These are phyloP conservation scores for Nothophoma quercina DNA, from an alignment of 2,329 filamentous ascomycete species.

Conservation along the genomic window DNA sequence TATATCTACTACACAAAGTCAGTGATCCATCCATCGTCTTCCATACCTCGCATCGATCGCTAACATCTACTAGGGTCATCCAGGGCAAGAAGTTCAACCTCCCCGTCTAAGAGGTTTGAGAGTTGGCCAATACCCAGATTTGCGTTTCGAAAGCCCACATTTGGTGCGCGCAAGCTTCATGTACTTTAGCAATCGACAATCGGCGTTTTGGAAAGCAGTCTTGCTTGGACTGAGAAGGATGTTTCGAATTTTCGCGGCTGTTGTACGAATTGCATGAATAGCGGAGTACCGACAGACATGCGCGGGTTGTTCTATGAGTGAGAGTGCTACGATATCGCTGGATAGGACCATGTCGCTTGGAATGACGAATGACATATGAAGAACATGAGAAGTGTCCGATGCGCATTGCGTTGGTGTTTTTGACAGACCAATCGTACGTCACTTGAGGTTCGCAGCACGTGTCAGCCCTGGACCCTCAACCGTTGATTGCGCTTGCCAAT, in stretches of 20 bases:
- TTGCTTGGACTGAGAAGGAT: not conserved
- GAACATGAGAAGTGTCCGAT: not conserved
- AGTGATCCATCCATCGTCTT: constrained; percentile 38
- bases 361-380: constrained; percentile 1
- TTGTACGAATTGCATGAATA: constrained; percentile 14
- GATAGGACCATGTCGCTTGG: constrained; percentile 4
- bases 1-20: constrained; percentile 99
- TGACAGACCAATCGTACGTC: constrained; percentile 5
- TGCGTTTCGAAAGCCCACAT: constrained; percentile 7
- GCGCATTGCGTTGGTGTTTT: not conserved
- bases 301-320: not conserved
- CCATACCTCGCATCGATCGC: not conserved
- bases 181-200: constrained; percentile 18
- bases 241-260: not conserved
- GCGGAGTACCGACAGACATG: constrained; percentile 1
- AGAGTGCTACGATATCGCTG: not conserved
- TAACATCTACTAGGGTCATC: constrained; percentile 52
- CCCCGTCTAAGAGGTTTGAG: constrained; percentile 52
- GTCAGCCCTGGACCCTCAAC: constrained; percentile 8
- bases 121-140: not conserved
- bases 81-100: constrained; percentile 64
- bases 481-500: constrained; percentile 4
- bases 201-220: constrained; percentile 13
- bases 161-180: constrained; percentile 13
- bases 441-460: constrained; percentile 7